Conservation (phyloP, 106 monocot genomes). For the Vanilla planifolia region DNA sequence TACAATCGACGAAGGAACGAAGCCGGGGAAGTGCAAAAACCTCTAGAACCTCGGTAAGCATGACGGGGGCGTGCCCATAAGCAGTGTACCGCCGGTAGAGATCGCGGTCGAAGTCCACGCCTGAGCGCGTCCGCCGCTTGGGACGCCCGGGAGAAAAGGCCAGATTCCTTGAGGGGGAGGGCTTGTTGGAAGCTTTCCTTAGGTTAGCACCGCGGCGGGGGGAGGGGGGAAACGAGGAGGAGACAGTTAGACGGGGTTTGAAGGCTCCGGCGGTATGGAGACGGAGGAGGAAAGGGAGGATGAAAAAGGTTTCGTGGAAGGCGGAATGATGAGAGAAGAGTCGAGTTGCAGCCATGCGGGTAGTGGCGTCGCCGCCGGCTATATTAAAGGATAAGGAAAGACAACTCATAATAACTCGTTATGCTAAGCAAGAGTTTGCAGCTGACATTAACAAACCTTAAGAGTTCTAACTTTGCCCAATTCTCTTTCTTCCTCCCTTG, state of each 20-base stretch:
- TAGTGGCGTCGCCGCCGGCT: too few species aligned
- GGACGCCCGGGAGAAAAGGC: slow-evolving; percentile 5
- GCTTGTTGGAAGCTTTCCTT: background rate
- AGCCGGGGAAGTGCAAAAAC: slow-evolving; percentile 47
- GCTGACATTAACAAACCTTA: too few species aligned
- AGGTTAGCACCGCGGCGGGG: background rate
- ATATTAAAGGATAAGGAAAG: too few species aligned
- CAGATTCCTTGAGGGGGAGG: background rate
- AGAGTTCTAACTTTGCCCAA: too few species aligned
- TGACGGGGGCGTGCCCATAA: slow-evolving; percentile 60
- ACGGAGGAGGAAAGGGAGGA: background rate
- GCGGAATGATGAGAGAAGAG: background rate
- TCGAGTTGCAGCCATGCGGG: background rate
- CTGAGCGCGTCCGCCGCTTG: slow-evolving; percentile 77
- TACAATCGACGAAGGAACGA: slow-evolving; percentile 95
- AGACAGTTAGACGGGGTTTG: background rate
- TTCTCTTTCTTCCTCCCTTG: too few species aligned
- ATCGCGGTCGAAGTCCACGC: slow-evolving; percentile 40
- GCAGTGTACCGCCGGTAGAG: slow-evolving; percentile 32
- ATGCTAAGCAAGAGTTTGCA: too few species aligned
- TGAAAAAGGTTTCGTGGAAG: background rate
- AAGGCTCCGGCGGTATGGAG: background rate
- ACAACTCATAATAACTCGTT: too few species aligned
- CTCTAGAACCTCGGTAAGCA: slow-evolving; percentile 79
- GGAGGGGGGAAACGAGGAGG: background rate